A percentile compares a stretch with the other conserved stretches of the same genome.
Conservation (phyloP, 2,329 filamentous ascomycete species). For the Colletotrichum shisoi region DNA sequence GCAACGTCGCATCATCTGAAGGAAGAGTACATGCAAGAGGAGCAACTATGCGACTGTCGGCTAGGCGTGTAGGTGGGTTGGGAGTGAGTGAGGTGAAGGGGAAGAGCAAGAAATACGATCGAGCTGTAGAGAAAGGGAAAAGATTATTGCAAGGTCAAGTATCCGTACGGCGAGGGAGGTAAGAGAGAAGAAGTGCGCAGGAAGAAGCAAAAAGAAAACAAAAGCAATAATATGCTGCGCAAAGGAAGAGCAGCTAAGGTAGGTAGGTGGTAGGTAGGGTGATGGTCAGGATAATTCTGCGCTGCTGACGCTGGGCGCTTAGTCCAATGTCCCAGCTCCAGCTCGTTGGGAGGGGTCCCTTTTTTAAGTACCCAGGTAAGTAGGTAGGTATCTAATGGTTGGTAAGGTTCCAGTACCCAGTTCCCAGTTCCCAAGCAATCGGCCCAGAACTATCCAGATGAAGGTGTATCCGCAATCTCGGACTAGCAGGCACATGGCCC, state of each 20-base stretch:
- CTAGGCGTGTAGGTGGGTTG: neutral
- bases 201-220: conserved; percentile 17
- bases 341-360: neutral
- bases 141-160: conserved; percentile 19
- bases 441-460: conserved; percentile 4
- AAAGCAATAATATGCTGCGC: conserved; percentile 11
- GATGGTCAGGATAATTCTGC: conserved; percentile 35
- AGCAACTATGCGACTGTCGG: conserved; percentile 22
- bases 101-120: conserved; percentile 14
- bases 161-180: neutral
- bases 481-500: conserved; percentile 35
- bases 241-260: conserved; percentile 3
- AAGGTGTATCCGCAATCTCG: conserved; percentile 35
- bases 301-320: conserved; percentile 17
- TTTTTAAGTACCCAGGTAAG: neutral
- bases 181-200: conserved; percentile 7
- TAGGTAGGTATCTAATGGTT: too few species aligned
- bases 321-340: conserved; percentile 6
- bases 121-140: conserved; percentile 13
- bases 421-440: conserved; percentile 10
- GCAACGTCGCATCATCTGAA: conserved; percentile 38
- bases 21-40: conserved; percentile 28
- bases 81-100: neutral
- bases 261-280: conserved; percentile 30
- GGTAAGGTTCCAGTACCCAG: conserved; percentile 13